phyloP scores from a whole-genome alignment of 208 protist genomes.

The Leishmania aethiopica region DNA sequence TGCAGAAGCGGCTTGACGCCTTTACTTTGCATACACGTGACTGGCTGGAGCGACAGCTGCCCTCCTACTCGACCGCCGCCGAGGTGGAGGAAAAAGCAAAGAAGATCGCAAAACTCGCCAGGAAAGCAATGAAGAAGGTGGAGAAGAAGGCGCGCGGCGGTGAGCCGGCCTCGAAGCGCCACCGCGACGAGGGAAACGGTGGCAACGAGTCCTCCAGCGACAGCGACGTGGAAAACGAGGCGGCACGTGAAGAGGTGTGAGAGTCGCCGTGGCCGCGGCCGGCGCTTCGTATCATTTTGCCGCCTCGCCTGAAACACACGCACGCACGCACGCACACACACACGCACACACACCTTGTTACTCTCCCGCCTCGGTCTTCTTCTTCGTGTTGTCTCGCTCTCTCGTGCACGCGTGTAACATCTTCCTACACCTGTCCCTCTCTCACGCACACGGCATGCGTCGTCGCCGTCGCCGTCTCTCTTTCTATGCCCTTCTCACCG shows the following conservation, averaged over 20 bases:
- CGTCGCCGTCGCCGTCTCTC: not conserved
- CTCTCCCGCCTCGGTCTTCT: not conserved
- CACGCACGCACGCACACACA: no score
- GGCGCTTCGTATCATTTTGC: not conserved
- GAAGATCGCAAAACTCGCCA: conserved; percentile 53
- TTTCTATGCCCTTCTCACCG: no score
- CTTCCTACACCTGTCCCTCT: no score
- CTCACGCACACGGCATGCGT: not conserved
- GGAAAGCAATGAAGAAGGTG: conserved; percentile 25
- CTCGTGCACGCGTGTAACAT: no score
- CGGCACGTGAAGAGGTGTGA: not conserved
- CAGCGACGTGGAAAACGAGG: conserved; percentile 6
- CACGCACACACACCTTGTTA: not conserved
- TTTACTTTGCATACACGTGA: conserved; percentile 59
- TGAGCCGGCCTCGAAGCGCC: conserved; percentile 18
- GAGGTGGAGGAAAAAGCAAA: conserved; percentile 53
- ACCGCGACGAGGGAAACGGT: conserved; percentile 18
- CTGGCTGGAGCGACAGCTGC: conserved; percentile 61
- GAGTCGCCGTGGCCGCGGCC: not conserved
- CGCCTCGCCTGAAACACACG: no score
- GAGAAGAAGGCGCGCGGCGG: conserved; percentile 17
- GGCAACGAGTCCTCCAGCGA: conserved; percentile 21
- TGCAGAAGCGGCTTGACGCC: conserved; percentile 51
- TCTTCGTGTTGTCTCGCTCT: not conserved
- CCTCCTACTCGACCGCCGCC: conserved; percentile 41